Conservation (phyloP, 257 asterid species). For the Galeopsis tetrahit region DNA sequence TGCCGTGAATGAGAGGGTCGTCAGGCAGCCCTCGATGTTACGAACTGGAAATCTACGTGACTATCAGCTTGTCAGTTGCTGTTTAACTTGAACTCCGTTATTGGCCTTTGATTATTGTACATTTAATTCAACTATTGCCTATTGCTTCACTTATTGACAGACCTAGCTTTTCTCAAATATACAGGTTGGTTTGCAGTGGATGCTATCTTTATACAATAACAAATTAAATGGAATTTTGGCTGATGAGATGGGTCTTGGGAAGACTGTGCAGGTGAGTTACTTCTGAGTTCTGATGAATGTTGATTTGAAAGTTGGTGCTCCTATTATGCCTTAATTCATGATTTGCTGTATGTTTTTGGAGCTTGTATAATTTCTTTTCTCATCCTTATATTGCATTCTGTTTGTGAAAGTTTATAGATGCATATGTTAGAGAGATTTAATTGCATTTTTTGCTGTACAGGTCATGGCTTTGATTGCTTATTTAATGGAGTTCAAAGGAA, state of each 20-base stretch:
- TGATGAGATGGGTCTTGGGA: constrained; percentile 99
- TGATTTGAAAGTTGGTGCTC: constrained; percentile 13
- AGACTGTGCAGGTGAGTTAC: constrained; percentile 91
- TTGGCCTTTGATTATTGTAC: constrained; percentile 33
- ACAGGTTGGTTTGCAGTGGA: constrained; percentile 99
- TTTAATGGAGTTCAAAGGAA: constrained; percentile 97
- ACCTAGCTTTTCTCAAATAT: constrained; percentile 38
- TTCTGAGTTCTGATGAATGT: constrained; percentile 30
- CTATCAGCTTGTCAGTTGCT: constrained; percentile 88
- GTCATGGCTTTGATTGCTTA: constrained; percentile 97
- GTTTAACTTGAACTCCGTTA: constrained; percentile 22
- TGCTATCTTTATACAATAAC: constrained; percentile 96
- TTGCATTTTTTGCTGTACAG: constrained; percentile 47
- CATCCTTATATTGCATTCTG: constrained; percentile 17
- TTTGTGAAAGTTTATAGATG: constrained; percentile 24
- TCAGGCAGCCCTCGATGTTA: constrained; percentile 96
- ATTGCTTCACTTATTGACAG: constrained; percentile 20
- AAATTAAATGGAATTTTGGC: constrained; percentile 98
- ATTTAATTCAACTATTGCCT: constrained; percentile 9
- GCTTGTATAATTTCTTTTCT: constrained; percentile 9
- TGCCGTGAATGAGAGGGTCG: constrained; percentile 94
- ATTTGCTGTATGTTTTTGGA: constrained; percentile 4
- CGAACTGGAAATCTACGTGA: constrained; percentile 94
- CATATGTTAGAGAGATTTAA: constrained; percentile 15
- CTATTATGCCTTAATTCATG: constrained; percentile 15